Evolutionary conservation across 192 early-diverging fungal genomes (phyloP).

Genomic region (Globomyces pollinis-pini): DNA sequence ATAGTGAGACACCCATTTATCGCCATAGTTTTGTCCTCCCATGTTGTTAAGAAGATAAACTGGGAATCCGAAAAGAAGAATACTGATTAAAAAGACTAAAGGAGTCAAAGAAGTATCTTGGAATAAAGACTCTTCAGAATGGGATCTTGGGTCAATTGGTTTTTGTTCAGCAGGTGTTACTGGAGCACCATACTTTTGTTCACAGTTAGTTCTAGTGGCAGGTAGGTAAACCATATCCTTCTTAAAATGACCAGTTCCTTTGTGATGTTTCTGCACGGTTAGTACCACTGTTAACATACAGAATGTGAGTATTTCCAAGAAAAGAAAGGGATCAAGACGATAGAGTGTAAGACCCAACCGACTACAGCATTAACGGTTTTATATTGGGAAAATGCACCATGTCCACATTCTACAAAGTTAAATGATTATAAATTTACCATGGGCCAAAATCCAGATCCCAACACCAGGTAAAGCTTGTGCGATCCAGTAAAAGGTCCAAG

Average conservation of each 20-base stretch:
- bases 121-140: conserved; percentile 34
- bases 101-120: conserved; percentile 39
- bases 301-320: conserved; percentile 85
- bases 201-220: conserved; percentile 49
- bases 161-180: conserved; percentile 27
- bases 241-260: conserved; percentile 66
- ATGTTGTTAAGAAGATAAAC: conserved; percentile 63
- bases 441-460: conserved; percentile 64
- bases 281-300: too few species aligned
- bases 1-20: conserved; percentile 62
- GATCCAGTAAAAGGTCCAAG: conserved; percentile 55
- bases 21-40: conserved; percentile 66
- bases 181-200: too few species aligned
- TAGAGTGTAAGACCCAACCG: conserved; percentile 74
- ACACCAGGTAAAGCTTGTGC: conserved; percentile 68
- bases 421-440: conserved; percentile 10
- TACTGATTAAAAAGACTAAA: conserved; percentile 47
- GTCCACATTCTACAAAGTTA: conserved; percentile 48
- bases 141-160: conserved; percentile 17
- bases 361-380: conserved; percentile 66
- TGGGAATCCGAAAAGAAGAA: conserved; percentile 74
- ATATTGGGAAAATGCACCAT: conserved; percentile 70
- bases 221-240: conserved; percentile 65
- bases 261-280: conserved; percentile 70
- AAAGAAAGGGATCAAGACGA: conserved; percentile 54